Conservation (phyloP, 257 asterid genomes). For the Nemophila menziesii region DNA sequence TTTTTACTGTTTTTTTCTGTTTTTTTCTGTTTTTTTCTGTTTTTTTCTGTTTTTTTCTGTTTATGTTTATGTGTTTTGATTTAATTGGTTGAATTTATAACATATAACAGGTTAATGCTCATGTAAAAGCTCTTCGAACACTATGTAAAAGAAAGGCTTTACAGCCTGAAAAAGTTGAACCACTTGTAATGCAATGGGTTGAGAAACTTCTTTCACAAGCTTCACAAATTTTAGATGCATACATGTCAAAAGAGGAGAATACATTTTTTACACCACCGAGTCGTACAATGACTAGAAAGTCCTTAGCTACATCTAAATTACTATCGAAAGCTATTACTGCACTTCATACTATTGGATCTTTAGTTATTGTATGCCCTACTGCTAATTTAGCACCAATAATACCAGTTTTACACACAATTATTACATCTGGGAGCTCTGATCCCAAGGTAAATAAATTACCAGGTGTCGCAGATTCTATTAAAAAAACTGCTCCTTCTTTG, state of each 20-base stretch:
- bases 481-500: constrained; percentile 57
- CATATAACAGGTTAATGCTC: constrained; percentile 83
- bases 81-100: constrained; percentile 5
- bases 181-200: constrained; percentile 65
- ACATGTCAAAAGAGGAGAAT: constrained; percentile 38
- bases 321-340: constrained; percentile 46
- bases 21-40: neutral
- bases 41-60: neutral
- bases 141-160: constrained; percentile 67
- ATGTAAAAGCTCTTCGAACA: constrained; percentile 78
- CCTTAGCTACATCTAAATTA: constrained; percentile 24
- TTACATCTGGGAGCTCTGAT: constrained; percentile 55
- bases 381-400: constrained; percentile 42
- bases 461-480: constrained; percentile 27
- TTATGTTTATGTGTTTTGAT: constrained; percentile 1
- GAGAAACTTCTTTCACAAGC: constrained; percentile 53
- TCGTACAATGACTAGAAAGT: constrained; percentile 18
- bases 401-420: constrained; percentile 61
- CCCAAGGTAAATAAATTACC: constrained; percentile 39
- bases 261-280: constrained; percentile 44
- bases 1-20: neutral
- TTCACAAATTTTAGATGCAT: constrained; percentile 36
- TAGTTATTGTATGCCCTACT: constrained; percentile 61
- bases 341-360: constrained; percentile 69
- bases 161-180: constrained; percentile 43